Base-by-base conservation (phyloP, 2,329 filamentous ascomycete species). In the Aureobasidium sp. region DNA sequence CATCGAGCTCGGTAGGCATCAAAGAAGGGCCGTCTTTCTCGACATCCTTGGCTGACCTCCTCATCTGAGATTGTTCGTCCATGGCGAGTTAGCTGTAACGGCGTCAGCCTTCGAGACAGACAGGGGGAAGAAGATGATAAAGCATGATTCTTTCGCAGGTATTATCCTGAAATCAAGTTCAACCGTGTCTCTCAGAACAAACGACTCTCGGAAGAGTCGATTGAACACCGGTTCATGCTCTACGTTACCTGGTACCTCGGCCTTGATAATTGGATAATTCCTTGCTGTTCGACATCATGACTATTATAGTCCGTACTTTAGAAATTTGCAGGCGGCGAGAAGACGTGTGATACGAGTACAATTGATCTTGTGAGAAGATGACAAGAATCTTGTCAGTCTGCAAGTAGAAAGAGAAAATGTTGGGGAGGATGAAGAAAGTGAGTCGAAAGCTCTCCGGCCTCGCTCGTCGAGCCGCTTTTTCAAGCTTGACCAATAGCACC, bases 91-190 rank as follows among this genome's bases (percentile, higher is more conserved):
- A 51, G 5, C 63, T 64, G 48, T 48, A 17, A 11, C 31, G 22
- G 17, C 15, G 61, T 64, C 63, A 64, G 63, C 63, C 62, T 12
- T 51, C 61, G 57, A 47, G n/a, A 52, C 51, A 12, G 45, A 34
- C 22, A 17, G 36, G 20, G 77, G 74, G 62, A 44, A 22, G 59
- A 56, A 62, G 34, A 52, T 60, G 20, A 42, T 56, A 70, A 69
- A 78, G 78, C 79, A 81, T 79, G 78, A 79, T 75, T 64, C 59
- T 78, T 80, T 79, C 78, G 79, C 78, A 79, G 76, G 77, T 71
- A 74, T 80, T 77, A 75, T 76, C 77, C 75, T 78, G 77, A 44
- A 44, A 78, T 79, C 78, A 80, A 81, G 78, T 80, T 80, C 76
- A 71, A 79, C 79, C 79, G 79, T 81, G 74, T 80, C 70, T 81